Evolutionary conservation across 805 yeast species (phyloP).

Genomic region (Schwanniomyces occidentalis): DNA sequence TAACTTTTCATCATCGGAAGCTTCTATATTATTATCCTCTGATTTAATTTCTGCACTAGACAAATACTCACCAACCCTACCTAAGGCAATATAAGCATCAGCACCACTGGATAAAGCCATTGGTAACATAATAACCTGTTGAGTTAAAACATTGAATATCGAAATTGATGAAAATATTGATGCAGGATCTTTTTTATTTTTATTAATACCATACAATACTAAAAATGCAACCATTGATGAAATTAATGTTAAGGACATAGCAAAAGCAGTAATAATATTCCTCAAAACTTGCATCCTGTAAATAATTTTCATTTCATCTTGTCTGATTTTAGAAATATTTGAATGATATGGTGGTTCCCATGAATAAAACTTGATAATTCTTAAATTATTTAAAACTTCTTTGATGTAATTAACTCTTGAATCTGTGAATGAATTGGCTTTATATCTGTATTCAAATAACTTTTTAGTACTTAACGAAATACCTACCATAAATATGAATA

Average conservation of each 20-base stretch:
- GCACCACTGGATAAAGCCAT: constrained; percentile 66
- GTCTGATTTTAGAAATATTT: constrained; percentile 55
- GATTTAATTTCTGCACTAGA: constrained; percentile 44
- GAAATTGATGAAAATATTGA: constrained; percentile 70
- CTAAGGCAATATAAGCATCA: constrained; percentile 65
- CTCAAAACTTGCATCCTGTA: constrained; percentile 65
- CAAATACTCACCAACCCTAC: constrained; percentile 55
- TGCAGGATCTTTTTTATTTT: constrained; percentile 50
- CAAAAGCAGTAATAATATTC: constrained; percentile 60
- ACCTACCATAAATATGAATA: constrained; percentile 48
- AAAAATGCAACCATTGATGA: constrained; percentile 62
- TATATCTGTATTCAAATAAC: constrained; percentile 55
- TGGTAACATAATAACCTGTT: constrained; percentile 69
- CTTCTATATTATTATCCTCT: constrained; percentile 28
- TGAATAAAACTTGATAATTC: constrained; percentile 81
- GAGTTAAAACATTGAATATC: constrained; percentile 60
- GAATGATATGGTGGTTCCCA: constrained; percentile 84
- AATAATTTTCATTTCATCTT: constrained; percentile 60
- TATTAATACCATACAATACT: constrained; percentile 34
- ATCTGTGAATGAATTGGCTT: constrained; percentile 70
- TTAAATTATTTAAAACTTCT: constrained; percentile 77
- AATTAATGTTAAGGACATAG: constrained; percentile 65
- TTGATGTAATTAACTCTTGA: constrained; percentile 71
- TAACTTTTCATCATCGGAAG: constrained; percentile 19
- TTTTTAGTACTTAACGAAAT: constrained; percentile 50